Percentiles rank a stretch among this genome's conserved stretches.
Evolutionary conservation across 805 yeast species (phyloP).

Genomic region (Lipomyces sp.): DNA sequence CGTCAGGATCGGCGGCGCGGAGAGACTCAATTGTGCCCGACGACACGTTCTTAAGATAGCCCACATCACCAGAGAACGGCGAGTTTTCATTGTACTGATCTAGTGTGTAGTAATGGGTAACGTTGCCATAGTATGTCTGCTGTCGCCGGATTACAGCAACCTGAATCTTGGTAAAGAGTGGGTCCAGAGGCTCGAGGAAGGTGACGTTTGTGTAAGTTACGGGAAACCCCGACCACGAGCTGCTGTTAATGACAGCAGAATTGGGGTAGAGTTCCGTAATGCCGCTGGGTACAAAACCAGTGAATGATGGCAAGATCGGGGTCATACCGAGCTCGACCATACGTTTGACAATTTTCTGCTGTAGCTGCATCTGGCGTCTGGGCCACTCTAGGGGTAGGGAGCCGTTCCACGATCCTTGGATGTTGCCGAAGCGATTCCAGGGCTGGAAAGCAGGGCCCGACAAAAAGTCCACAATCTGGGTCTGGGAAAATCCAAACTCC

Average conservation of each 20-base stretch:
- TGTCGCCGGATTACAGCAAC: conserved; percentile 1
- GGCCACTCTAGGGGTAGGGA: background rate
- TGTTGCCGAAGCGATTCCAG: conserved; percentile 4
- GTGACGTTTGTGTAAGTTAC: background rate
- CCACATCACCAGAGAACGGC: background rate
- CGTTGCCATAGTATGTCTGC: conserved; percentile 1
- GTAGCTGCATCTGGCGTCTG: background rate
- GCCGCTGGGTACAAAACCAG: background rate
- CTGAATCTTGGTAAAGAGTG: background rate
- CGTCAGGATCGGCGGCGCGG: background rate
- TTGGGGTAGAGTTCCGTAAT: background rate
- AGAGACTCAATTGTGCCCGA: background rate
- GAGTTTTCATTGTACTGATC: conserved; percentile 3
- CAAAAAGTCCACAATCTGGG: background rate
- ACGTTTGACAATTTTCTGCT: background rate
- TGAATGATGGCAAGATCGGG: background rate
- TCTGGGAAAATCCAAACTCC: background rate
- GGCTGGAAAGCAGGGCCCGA: background rate
- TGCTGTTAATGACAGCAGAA: background rate
- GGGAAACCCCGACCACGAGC: background rate
- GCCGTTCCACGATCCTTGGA: background rate
- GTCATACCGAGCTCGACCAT: conserved; percentile 1
- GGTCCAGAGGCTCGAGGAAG: background rate
- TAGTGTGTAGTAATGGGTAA: background rate
- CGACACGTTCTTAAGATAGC: background rate